Evolutionary conservation across 345 rosid species (phyloP).

Genomic region (Angophora floribunda): DNA sequence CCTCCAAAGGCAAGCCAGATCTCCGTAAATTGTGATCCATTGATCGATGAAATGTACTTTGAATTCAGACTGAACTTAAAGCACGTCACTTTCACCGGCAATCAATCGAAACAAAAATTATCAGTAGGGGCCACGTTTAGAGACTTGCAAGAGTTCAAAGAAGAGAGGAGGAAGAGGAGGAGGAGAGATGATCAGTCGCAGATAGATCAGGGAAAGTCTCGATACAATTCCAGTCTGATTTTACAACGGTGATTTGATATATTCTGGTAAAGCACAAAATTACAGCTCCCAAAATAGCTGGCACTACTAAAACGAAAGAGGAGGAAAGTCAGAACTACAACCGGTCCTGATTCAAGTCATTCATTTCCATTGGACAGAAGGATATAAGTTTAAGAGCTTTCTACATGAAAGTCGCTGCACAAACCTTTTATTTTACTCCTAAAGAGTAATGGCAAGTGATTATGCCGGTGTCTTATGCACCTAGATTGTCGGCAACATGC

Average conservation of each 20-base stretch:
- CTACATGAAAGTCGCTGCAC: neutral
- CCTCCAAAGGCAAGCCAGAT: too few relatives aligned
- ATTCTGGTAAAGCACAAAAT: slow-evolving; percentile 30
- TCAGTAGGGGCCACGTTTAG: too few relatives aligned
- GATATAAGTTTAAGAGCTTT: neutral
- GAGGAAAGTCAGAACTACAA: neutral
- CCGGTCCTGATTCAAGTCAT: neutral
- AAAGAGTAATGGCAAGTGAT: slow-evolving; percentile 10
- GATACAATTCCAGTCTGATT: slow-evolving; percentile 24
- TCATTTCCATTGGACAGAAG: neutral
- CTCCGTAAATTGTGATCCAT: too few relatives aligned
- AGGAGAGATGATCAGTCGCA: too few relatives aligned
- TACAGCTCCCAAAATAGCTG: neutral
- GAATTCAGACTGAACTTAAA: too few relatives aligned
- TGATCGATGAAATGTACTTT: too few relatives aligned
- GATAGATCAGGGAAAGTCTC: too few relatives aligned
- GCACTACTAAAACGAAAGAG: neutral
- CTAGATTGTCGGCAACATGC: slow-evolving; percentile 44
- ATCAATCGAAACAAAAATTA: too few relatives aligned
- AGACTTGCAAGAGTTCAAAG: too few relatives aligned
- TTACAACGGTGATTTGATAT: slow-evolving; percentile 83
- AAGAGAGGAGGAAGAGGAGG: too few relatives aligned
- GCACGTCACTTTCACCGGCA: too few relatives aligned
- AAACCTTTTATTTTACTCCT: neutral
- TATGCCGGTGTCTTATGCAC: neutral